phyloP scores from a whole-genome alignment of 495 filamentous ascomycete genomes.

The Penicillium pulvis region DNA sequence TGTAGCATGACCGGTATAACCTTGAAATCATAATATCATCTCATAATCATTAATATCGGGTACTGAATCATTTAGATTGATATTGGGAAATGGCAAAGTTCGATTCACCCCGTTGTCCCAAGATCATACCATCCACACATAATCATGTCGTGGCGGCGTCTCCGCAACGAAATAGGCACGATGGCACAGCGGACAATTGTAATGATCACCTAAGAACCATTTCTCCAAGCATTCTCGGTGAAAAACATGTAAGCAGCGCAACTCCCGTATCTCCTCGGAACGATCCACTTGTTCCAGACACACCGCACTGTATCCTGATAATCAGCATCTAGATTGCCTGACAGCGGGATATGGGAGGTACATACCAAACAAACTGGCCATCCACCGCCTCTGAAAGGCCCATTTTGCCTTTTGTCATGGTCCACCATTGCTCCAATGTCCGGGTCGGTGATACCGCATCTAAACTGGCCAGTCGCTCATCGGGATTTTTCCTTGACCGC shows the following conservation, averaged over 20 bases:
- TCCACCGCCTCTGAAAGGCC: conserved; percentile 40
- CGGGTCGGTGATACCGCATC: conserved; percentile 43
- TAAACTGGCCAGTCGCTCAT: conserved; percentile 41
- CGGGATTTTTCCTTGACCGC: conserved; percentile 30
- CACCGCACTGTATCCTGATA: conserved; percentile 32
- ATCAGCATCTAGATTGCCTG: background rate
- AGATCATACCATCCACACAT: conserved; percentile 47
- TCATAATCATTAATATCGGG: conserved; percentile 13
- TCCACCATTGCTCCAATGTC: conserved; percentile 48
- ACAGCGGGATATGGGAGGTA: background rate
- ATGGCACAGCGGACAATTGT: conserved; percentile 48
- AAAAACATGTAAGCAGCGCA: conserved; percentile 50
- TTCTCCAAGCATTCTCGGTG: conserved; percentile 49
- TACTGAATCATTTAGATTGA: background rate
- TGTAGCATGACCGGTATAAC: background rate
- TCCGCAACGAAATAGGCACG: conserved; percentile 41
- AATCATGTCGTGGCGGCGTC: conserved; percentile 37
- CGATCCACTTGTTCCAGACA: conserved; percentile 46
- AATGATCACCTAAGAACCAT: conserved; percentile 49
- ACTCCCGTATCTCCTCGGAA: conserved; percentile 43
- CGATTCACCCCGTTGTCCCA: background rate
- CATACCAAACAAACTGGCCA: conserved; percentile 48
- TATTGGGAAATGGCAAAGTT: background rate
- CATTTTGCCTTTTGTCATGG: conserved; percentile 37
- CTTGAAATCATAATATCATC: conserved; percentile 5